Evolutionary conservation across 73 alveolate genomes (phyloP).

Genomic region (Urostyla sp.): DNA sequence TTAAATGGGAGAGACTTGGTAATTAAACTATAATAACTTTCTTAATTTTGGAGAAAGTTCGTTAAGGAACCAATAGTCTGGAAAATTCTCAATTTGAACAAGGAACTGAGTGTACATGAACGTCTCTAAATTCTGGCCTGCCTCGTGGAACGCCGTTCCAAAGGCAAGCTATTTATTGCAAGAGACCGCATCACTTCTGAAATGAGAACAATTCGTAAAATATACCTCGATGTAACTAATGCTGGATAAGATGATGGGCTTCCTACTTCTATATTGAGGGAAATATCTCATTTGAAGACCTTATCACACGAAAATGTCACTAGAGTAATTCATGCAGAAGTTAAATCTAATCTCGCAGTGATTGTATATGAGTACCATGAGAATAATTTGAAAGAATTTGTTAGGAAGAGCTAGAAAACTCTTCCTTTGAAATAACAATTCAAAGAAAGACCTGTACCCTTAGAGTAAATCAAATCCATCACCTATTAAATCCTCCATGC

Average conservation of each 20-base stretch:
- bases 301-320: slow-evolving; percentile 59
- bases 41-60: slow-evolving; percentile 41
- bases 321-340: slow-evolving; percentile 64
- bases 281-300: slow-evolving; percentile 71
- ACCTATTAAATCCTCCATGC: slow-evolving; percentile 71
- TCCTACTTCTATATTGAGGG: slow-evolving; percentile 91
- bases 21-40: slow-evolving; percentile 7
- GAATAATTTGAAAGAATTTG: slow-evolving; percentile 68
- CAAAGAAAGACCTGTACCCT: slow-evolving; percentile 16
- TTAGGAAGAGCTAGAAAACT: slow-evolving; percentile 34
- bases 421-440: background rate
- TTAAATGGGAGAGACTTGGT: slow-evolving; percentile 29
- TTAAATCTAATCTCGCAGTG: slow-evolving; percentile 50
- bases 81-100: slow-evolving; percentile 28
- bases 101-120: slow-evolving; percentile 28
- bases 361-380: slow-evolving; percentile 69
- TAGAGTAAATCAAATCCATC: slow-evolving; percentile 12
- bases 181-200: slow-evolving; percentile 61
- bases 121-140: slow-evolving; percentile 41
- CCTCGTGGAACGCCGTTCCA: slow-evolving; percentile 81
- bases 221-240: slow-evolving; percentile 80
- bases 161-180: slow-evolving; percentile 78
- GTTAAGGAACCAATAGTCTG: slow-evolving; percentile 47
- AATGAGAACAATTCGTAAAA: slow-evolving; percentile 69
- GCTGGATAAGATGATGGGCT: slow-evolving; percentile 95